phyloP scores from a whole-genome alignment of 2,329 filamentous ascomycete species.

The Ramularia collo-cygni region DNA sequence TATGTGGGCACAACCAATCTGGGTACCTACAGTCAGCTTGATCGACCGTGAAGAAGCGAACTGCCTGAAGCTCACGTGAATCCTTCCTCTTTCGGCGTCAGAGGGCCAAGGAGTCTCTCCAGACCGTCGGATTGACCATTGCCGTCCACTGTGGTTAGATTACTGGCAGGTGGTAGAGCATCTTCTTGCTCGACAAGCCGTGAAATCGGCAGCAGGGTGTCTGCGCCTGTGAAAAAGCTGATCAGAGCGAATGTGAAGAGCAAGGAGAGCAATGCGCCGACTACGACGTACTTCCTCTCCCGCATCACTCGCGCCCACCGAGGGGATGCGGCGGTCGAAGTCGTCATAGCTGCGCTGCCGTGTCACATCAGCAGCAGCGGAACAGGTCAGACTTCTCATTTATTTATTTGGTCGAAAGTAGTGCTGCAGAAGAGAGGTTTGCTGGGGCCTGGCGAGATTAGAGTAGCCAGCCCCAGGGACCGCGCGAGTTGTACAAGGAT shows the following conservation, averaged over 20 bases:
- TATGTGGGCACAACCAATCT: constrained; percentile 2
- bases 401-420: not conserved
- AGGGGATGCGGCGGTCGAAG: not conserved
- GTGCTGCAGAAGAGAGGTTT: no score
- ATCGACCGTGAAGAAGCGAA: not conserved
- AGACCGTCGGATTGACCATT: not conserved
- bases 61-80: constrained; percentile 3
- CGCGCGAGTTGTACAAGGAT: no score
- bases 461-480: no score
- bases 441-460: no score
- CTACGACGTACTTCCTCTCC: not conserved
- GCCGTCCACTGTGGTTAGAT: no score
- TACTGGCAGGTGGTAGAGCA: no score
- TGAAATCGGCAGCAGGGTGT: no score
- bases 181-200: no score
- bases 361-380: not conserved
- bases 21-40: not conserved
- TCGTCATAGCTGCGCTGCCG: not conserved
- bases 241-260: not conserved
- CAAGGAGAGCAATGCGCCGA: not conserved
- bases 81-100: constrained; percentile 1
- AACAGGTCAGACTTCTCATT: not conserved
- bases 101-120: not conserved
- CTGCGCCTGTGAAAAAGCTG: not conserved
- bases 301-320: constrained; percentile 1